Evolutionary conservation across 768 basidiomycete genomes (phyloP).

Genomic region (Cystobasidium onofrii): DNA sequence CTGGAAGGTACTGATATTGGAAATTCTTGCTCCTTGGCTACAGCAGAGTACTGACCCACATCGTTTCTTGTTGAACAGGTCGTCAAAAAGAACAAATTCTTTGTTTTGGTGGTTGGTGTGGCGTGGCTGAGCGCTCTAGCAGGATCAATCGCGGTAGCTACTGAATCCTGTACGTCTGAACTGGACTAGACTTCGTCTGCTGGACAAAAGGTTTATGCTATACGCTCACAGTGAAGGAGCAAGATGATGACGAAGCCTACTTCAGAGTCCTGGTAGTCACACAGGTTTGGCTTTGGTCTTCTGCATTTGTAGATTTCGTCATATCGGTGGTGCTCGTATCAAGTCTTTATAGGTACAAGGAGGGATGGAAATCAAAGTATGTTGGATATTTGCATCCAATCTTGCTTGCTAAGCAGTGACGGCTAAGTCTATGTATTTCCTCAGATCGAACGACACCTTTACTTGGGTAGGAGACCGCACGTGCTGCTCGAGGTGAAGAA

Average conservation of each 20-base stretch:
- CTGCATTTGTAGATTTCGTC: constrained; percentile 1
- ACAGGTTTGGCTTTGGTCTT: neutral
- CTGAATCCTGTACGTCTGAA: neutral
- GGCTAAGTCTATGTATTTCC: neutral
- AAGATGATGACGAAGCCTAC: neutral
- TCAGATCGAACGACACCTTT: constrained; percentile 3
- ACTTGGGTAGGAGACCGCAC: neutral
- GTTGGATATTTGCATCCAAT: neutral
- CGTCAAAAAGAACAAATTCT: neutral
- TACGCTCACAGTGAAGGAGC: neutral
- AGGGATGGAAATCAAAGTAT: neutral
- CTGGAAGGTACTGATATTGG: neutral
- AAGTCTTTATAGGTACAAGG: neutral
- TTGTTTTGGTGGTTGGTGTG: neutral
- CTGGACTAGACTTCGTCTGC: neutral
- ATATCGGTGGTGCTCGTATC: neutral
- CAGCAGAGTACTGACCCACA: no score
- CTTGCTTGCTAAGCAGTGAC: neutral
- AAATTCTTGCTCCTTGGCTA: no score
- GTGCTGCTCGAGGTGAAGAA: neutral
- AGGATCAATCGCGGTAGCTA: neutral
- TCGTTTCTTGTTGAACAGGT: neutral
- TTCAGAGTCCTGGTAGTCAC: neutral
- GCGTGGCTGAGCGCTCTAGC: neutral
- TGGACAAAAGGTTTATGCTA: neutral